phyloP scores from a whole-genome alignment of 148 eudicot genomes.

The Nyssa sinensis region DNA sequence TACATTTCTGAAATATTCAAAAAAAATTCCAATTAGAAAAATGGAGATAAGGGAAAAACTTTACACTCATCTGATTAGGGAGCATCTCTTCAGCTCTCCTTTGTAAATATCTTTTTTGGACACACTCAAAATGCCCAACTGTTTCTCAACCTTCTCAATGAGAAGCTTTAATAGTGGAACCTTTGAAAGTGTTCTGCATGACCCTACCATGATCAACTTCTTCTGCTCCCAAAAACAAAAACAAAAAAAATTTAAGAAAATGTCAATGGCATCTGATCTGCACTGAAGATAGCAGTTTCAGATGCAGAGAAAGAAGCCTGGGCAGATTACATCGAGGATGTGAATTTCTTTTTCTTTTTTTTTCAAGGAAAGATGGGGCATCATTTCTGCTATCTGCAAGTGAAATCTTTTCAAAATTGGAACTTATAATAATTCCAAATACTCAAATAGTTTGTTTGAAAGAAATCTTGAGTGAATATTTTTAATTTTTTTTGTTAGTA shows the following conservation, averaged over 20 bases:
- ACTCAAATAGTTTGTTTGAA: neutral
- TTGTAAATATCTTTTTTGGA: constrained; percentile 57
- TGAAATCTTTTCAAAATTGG: neutral
- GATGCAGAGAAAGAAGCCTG: neutral
- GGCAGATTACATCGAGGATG: neutral
- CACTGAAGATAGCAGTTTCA: neutral
- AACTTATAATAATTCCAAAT: neutral
- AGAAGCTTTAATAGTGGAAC: constrained; percentile 91
- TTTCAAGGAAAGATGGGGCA: neutral
- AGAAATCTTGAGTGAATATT: neutral
- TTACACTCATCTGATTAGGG: constrained; percentile 30
- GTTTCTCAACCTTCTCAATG: constrained; percentile 79
- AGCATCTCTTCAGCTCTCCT: constrained; percentile 66
- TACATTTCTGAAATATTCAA: neutral
- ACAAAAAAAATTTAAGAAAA: too few species aligned
- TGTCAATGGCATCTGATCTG: neutral
- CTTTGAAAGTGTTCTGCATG: constrained; percentile 70
- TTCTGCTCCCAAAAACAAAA: constrained; percentile 46
- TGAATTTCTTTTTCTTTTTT: too few species aligned
- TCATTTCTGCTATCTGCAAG: neutral
- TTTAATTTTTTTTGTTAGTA: neutral
- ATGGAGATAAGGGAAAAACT: constrained; percentile 14
- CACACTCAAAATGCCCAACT: constrained; percentile 52
- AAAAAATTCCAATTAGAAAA: neutral
- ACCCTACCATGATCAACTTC: constrained; percentile 94